Percentiles rank a stretch among this genome's conserved stretches.
Evolutionary conservation across 1,284 basidiomycete species (phyloP).

Genomic region (Boletus sp.): DNA sequence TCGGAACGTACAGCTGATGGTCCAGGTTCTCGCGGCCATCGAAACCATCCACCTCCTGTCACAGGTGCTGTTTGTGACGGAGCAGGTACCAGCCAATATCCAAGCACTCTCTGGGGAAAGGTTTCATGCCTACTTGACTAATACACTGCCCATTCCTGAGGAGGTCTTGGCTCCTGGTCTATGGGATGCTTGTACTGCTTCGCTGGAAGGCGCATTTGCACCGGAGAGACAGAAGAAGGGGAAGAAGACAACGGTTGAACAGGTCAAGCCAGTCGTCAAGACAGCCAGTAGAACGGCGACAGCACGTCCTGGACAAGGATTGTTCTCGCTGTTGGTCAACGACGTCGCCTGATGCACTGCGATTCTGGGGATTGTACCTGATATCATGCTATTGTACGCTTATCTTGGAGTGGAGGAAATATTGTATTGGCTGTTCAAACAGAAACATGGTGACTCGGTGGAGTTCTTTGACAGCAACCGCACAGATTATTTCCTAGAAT

Average conservation of each 20-base stretch:
- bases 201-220: constrained; percentile 48
- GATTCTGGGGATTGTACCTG: not conserved
- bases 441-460: too few species aligned
- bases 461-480: too few species aligned
- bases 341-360: constrained; percentile 17
- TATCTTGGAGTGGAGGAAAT: not conserved
- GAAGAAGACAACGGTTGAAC: constrained; percentile 35
- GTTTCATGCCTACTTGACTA: constrained; percentile 52
- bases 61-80: constrained; percentile 54
- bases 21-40: constrained; percentile 60
- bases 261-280: constrained; percentile 9
- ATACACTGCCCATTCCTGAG: constrained; percentile 20
- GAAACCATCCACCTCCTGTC: constrained; percentile 57
- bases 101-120: constrained; percentile 52
- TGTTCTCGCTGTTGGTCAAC: constrained; percentile 31
- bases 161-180: constrained; percentile 32
- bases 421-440: not conserved
- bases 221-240: constrained; percentile 42
- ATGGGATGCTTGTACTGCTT: constrained; percentile 47
- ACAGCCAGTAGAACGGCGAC: constrained; percentile 5
- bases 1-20: constrained; percentile 67
- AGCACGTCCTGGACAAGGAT: constrained; percentile 12
- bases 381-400: not conserved
- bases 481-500: too few species aligned
- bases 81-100: constrained; percentile 43